Evolutionary conservation across 2,329 filamentous ascomycete genomes (phyloP).

Genomic region (Penicillium sp.): DNA sequence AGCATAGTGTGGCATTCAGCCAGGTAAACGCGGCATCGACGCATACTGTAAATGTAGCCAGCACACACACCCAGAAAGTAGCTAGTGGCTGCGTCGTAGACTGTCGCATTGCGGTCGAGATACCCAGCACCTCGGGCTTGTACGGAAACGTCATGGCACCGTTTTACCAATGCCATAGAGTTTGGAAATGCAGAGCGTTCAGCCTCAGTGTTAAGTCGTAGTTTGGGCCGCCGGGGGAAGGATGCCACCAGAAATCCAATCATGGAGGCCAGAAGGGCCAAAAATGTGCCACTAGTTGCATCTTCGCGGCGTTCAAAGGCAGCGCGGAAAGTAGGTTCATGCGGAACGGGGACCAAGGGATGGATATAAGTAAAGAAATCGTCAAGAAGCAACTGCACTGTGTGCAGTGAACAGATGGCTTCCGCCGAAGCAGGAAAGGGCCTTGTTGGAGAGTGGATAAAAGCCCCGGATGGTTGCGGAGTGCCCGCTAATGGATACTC

Average conservation of each 20-base stretch:
- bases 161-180: slow-evolving; percentile 40
- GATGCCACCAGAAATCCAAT: slow-evolving; percentile 43
- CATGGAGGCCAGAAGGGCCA: slow-evolving; percentile 45
- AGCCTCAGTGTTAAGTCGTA: slow-evolving; percentile 37
- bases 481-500: slow-evolving; percentile 38
- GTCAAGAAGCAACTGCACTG: slow-evolving; percentile 40
- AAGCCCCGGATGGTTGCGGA: slow-evolving; percentile 24
- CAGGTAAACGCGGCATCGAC: slow-evolving; percentile 40
- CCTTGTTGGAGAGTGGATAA: slow-evolving; percentile 28
- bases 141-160: slow-evolving; percentile 42
- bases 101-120: slow-evolving; percentile 39
- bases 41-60: slow-evolving; percentile 39
- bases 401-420: slow-evolving; percentile 42
- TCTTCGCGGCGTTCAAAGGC: slow-evolving; percentile 43
- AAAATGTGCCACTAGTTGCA: slow-evolving; percentile 38
- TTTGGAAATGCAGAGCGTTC: slow-evolving; percentile 39
- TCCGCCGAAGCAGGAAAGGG: slow-evolving; percentile 47
- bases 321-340: slow-evolving; percentile 44
- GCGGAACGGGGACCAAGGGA: slow-evolving; percentile 44
- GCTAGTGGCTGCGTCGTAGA: slow-evolving; percentile 44
- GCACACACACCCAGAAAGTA: slow-evolving; percentile 42
- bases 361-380: slow-evolving; percentile 48
- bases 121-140: slow-evolving; percentile 44
- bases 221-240: slow-evolving; percentile 42
- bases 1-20: slow-evolving; percentile 42